Conservation (phyloP, 23 red algal species). For the Agarophyton chilense region DNA sequence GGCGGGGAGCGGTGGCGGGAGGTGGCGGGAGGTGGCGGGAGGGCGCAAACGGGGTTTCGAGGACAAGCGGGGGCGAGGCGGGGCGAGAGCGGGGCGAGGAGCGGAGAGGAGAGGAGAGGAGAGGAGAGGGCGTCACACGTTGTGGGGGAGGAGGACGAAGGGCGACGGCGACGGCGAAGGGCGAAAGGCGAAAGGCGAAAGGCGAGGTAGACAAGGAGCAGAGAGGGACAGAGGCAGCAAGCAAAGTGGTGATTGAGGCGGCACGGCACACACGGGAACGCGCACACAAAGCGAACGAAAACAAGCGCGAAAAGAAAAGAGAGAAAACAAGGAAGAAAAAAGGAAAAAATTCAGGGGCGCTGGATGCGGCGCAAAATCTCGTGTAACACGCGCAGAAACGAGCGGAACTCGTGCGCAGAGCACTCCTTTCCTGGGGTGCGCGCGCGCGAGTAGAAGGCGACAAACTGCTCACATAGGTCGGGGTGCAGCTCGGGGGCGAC, state of each 20-base stretch:
- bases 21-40: background rate
- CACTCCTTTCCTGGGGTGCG: slow-evolving; percentile 39
- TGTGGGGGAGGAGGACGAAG: background rate
- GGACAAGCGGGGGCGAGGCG: background rate
- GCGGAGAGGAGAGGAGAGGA: background rate
- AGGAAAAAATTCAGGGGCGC: background rate
- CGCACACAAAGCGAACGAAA: background rate
- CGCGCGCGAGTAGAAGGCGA: slow-evolving; percentile 46
- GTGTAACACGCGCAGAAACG: slow-evolving; percentile 58
- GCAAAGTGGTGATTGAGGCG: too few relatives aligned
- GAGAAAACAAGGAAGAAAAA: background rate
- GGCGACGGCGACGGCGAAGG: background rate
- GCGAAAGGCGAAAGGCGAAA: background rate
- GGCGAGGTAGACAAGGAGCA: background rate
- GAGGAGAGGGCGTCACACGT: too few relatives aligned
- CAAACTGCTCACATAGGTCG: slow-evolving; percentile 48
- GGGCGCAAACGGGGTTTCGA: background rate
- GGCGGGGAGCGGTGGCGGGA: background rate
- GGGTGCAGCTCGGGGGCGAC: slow-evolving; percentile 5
- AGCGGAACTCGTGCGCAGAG: slow-evolving; percentile 50
- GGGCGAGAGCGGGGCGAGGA: background rate
- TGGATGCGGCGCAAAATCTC: slow-evolving; percentile 53
- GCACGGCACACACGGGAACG: too few relatives aligned
- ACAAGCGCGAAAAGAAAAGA: too few relatives aligned
- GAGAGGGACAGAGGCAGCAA: background rate